Conservation (phyloP, 2,329 filamentous ascomycete genomes). For the Cladophialophora immunda region DNA sequence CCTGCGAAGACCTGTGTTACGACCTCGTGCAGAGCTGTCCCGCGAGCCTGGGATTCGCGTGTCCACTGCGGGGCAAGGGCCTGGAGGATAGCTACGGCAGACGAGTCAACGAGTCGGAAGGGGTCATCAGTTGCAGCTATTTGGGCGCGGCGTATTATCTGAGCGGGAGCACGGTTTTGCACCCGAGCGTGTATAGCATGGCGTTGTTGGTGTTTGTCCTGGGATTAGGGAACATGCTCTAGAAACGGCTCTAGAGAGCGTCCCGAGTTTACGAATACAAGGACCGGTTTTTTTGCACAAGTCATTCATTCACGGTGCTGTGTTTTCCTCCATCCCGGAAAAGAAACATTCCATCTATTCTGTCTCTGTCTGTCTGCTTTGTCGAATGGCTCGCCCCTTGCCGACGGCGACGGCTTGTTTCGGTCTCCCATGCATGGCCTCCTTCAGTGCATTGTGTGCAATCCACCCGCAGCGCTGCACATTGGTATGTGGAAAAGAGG, state of each 20-base stretch:
- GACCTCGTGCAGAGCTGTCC: constrained; percentile 87
- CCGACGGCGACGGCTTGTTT: no score
- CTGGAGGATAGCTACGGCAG: constrained; percentile 62
- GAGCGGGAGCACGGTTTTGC: constrained; percentile 44
- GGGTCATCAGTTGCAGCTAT: constrained; percentile 66
- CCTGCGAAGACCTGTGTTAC: constrained; percentile 88
- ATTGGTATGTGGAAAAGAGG: no score
- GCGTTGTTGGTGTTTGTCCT: constrained; percentile 24
- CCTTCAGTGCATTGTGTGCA: no score
- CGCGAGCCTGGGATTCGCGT: constrained; percentile 75
- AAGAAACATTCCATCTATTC: no score
- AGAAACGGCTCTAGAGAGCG: neutral
- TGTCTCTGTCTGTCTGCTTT: no score
- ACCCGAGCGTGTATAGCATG: constrained; percentile 9
- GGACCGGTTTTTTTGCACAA: no score
- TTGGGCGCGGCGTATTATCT: constrained; percentile 66
- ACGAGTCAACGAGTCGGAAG: constrained; percentile 44
- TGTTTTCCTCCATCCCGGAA: no score
- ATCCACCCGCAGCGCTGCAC: no score
- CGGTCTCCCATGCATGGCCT: no score
- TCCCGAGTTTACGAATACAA: no score
- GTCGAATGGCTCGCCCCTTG: no score
- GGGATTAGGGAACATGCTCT: constrained; percentile 15
- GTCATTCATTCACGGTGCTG: no score
- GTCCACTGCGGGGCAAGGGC: constrained; percentile 65